Conservation (phyloP, 352 stramenopile species). For the Aphanomyces cochlioides region DNA sequence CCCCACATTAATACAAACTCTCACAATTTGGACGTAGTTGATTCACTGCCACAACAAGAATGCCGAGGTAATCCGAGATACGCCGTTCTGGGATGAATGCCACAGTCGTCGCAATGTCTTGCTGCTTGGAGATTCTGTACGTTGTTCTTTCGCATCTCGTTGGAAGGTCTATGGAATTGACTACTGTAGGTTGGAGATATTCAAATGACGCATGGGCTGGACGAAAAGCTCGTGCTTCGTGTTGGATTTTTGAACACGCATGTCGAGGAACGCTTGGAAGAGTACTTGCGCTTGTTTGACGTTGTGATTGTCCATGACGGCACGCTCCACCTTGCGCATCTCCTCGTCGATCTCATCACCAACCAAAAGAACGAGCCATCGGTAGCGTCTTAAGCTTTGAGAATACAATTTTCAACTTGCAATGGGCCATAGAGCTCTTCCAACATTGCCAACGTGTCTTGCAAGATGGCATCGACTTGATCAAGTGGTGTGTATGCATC, state of each 20-base stretch:
- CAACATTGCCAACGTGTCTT: constrained; percentile 50
- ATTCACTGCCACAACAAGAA: constrained; percentile 83
- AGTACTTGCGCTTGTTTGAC: constrained; percentile 62
- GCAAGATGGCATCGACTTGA: constrained; percentile 50
- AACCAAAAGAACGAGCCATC: neutral
- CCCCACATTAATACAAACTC: neutral
- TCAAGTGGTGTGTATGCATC: constrained; percentile 69
- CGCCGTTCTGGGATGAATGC: constrained; percentile 52
- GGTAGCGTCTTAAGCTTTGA: neutral
- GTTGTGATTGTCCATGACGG: constrained; percentile 66
- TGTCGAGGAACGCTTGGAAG: constrained; percentile 56
- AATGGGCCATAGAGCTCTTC: neutral
- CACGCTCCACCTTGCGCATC: constrained; percentile 37
- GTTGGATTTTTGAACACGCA: constrained; percentile 70
- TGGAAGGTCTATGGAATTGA: neutral
- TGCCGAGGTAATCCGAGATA: constrained; percentile 55
- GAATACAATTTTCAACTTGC: neutral
- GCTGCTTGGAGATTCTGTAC: constrained; percentile 58
- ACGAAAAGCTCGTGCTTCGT: constrained; percentile 54
- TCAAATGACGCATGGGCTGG: constrained; percentile 53
- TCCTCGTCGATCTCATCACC: constrained; percentile 10
- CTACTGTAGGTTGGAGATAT: constrained; percentile 39
- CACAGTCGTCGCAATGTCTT: constrained; percentile 61
- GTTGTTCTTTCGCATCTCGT: neutral
- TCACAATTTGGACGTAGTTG: constrained; percentile 25